These are phyloP conservation scores for Coprinopsis cinerea DNA, from an alignment of 768 basidiomycete genomes.

Conservation along the genomic window DNA sequence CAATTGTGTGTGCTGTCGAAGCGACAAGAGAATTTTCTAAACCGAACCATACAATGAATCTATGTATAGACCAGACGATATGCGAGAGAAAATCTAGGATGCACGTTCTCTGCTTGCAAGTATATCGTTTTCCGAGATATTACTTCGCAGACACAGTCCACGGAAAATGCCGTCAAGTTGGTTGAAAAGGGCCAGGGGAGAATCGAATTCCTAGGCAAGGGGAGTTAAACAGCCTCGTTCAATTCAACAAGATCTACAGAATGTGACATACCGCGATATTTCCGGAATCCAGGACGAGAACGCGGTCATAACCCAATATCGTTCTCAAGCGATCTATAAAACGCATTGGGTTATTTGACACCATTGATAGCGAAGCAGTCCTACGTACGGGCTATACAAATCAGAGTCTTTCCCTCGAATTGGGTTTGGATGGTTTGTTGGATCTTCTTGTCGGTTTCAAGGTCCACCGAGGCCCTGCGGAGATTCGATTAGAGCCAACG, in stretches of 20 bases:
- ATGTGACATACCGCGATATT: slow-evolving; percentile 38
- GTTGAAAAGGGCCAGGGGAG: slow-evolving; percentile 46
- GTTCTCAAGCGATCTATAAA: slow-evolving; percentile 62
- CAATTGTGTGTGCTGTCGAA: too few species aligned
- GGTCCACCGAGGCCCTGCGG: slow-evolving; percentile 58
- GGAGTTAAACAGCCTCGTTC: not conserved
- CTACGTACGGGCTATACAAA: slow-evolving; percentile 71
- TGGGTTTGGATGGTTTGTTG: slow-evolving; percentile 72
- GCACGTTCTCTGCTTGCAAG: too few species aligned
- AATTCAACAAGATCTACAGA: not conserved
- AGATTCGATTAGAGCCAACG: slow-evolving; percentile 5
- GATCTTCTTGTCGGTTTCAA: slow-evolving; percentile 77
- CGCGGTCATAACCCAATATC: slow-evolving; percentile 68
- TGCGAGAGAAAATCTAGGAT: too few species aligned
- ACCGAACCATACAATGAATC: too few species aligned
- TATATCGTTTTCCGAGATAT: slow-evolving; percentile 19
- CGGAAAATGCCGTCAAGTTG: slow-evolving; percentile 47
- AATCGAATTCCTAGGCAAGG: slow-evolving; percentile 46
- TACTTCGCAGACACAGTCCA: slow-evolving; percentile 43
- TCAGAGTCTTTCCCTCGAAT: slow-evolving; percentile 66
- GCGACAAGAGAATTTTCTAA: too few species aligned
- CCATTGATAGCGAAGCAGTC: not conserved
- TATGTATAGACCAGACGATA: too few species aligned
- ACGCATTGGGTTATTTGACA: slow-evolving; percentile 13
- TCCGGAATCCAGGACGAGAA: slow-evolving; percentile 64